phyloP scores from a whole-genome alignment of 169 alveolate genomes.

The Plasmodium vivax region DNA sequence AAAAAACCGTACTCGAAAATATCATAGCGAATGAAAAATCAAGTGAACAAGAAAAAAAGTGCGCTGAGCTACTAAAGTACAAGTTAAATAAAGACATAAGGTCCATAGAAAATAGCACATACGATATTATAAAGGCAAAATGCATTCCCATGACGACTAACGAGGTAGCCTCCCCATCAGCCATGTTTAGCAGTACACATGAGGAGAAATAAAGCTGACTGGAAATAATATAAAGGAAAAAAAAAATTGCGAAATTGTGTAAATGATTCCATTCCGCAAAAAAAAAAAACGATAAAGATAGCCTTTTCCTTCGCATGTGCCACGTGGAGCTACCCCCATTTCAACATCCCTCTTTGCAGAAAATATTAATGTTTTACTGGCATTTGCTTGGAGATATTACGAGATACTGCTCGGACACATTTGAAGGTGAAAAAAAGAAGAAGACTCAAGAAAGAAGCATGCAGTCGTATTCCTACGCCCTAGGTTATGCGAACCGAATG shows the following conservation, averaged over 20 bases:
- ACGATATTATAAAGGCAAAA: conserved; percentile 35
- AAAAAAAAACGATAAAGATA: background rate
- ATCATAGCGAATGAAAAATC: conserved; percentile 37
- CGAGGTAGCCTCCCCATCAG: conserved; percentile 9
- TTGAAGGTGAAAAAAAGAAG: conserved; percentile 13
- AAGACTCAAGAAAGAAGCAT: conserved; percentile 68
- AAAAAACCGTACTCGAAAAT: conserved; percentile 50
- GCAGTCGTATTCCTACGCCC: conserved; percentile 60
- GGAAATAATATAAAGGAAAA: background rate
- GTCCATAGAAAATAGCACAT: conserved; percentile 43
- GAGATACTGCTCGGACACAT: conserved; percentile 71
- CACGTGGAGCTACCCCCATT: background rate
- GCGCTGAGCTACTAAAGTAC: conserved; percentile 55
- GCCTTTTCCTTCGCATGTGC: background rate
- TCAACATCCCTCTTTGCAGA: conserved; percentile 19
- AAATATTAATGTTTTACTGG: conserved; percentile 67
- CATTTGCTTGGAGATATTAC: conserved; percentile 71
- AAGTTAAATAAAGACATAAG: conserved; percentile 68
- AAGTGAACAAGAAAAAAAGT: conserved; percentile 18
- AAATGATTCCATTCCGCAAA: too few species aligned
- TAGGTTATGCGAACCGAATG: conserved; percentile 59
- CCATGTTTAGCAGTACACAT: background rate
- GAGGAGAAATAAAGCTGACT: background rate
- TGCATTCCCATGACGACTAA: conserved; percentile 65
- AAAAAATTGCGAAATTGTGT: background rate